Percentiles rank a stretch among this genome's conserved stretches.
Conservation (phyloP, 2,329 filamentous ascomycete species). For the Claviceps sp. region DNA sequence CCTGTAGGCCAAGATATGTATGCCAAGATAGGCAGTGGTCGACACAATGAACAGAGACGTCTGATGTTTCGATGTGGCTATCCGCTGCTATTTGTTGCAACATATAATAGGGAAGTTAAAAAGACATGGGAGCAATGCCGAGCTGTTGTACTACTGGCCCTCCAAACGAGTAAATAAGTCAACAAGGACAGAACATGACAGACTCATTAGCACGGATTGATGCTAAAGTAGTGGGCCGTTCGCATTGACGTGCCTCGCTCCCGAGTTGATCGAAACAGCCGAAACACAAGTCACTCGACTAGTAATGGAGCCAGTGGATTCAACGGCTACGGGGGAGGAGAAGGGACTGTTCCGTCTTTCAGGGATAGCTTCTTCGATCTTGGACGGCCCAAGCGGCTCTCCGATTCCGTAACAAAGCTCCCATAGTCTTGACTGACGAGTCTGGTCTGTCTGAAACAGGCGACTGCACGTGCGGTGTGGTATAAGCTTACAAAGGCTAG, state of each 20-base stretch:
- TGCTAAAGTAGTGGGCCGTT: slow-evolving; percentile 7
- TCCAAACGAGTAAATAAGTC: slow-evolving; percentile 1
- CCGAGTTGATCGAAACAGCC: slow-evolving; percentile 10
- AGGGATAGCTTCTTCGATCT: slow-evolving; percentile 6
- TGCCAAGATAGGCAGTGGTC: not conserved
- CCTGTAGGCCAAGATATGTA: not conserved
- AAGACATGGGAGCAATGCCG: not conserved
- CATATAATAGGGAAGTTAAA: slow-evolving; percentile 1
- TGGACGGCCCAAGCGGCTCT: slow-evolving; percentile 10
- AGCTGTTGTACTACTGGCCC: slow-evolving; percentile 1
- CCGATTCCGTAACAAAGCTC: slow-evolving; percentile 4
- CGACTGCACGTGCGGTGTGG: slow-evolving; percentile 7
- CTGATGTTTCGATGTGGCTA: slow-evolving; percentile 6
- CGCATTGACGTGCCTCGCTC: slow-evolving; percentile 7
- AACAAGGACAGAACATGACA: slow-evolving; percentile 2
- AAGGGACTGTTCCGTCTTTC: slow-evolving; percentile 1
- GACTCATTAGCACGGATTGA: slow-evolving; percentile 5
- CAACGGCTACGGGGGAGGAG: slow-evolving; percentile 1
- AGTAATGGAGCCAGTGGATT: slow-evolving; percentile 1
- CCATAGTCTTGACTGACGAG: slow-evolving; percentile 2
- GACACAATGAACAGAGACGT: not conserved
- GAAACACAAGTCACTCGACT: slow-evolving; percentile 9
- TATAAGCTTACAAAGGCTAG: slow-evolving; percentile 3
- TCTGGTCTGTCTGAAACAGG: slow-evolving; percentile 11
- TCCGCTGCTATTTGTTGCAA: slow-evolving; percentile 5